Percentiles rank a stretch among this genome's conserved stretches.
Conservation (phyloP, 768 basidiomycete genomes). For the Psilocybe tampanensis region DNA sequence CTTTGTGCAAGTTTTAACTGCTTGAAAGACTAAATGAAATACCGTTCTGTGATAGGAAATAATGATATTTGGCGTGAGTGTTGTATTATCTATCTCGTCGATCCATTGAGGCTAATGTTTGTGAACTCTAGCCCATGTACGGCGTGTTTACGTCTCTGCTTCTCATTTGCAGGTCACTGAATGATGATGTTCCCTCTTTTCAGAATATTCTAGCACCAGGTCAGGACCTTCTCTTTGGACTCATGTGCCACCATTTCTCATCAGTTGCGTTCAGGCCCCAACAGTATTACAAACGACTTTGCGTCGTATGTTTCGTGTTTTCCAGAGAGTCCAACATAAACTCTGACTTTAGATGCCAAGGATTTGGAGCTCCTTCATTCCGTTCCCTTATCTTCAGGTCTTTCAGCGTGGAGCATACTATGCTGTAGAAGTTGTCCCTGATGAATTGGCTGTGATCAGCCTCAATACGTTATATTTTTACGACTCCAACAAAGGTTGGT, state of each 20-base stretch:
- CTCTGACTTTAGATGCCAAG: slow-evolving; percentile 31
- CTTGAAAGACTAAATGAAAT: neutral
- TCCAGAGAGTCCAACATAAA: neutral
- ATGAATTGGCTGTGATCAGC: slow-evolving; percentile 75
- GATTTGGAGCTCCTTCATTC: slow-evolving; percentile 84
- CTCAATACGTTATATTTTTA: slow-evolving; percentile 93
- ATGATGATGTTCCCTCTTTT: slow-evolving; percentile 3
- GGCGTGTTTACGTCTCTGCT: slow-evolving; percentile 17
- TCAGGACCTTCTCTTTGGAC: slow-evolving; percentile 20
- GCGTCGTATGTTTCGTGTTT: slow-evolving; percentile 51
- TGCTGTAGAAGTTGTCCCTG: slow-evolving; percentile 76
- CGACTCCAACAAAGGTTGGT: slow-evolving; percentile 81
- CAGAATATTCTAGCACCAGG: slow-evolving; percentile 71
- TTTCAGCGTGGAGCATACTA: slow-evolving; percentile 91
- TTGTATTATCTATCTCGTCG: slow-evolving; percentile 12
- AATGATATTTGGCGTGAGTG: slow-evolving; percentile 89
- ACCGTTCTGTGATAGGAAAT: slow-evolving; percentile 56
- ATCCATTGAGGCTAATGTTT: slow-evolving; percentile 10
- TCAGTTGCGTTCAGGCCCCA: slow-evolving; percentile 50
- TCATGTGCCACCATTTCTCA: neutral
- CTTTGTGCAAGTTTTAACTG: neutral
- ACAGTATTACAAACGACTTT: slow-evolving; percentile 68
- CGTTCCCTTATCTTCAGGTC: slow-evolving; percentile 74
- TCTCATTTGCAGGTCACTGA: neutral
- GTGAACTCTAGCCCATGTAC: slow-evolving; percentile 56